Evolutionary conservation across 1,284 basidiomycete species (phyloP), one percentile per base, ranked within the genome.

Genomic region (Retiboletus flavoniger): DNA sequence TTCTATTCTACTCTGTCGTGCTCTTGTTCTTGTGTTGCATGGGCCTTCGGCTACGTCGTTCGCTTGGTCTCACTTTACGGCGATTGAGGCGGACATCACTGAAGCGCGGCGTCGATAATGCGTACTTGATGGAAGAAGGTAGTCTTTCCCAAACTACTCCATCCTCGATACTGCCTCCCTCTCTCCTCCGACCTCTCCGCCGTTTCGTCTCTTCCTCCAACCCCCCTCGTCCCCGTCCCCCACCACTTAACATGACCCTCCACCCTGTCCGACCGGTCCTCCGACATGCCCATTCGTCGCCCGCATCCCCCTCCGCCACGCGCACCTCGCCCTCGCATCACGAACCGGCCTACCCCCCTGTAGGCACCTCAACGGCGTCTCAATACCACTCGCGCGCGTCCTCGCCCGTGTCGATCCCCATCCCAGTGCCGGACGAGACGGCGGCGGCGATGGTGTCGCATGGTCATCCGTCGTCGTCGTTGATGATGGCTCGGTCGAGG

Each of bases 101-200:
- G 49, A 77, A 71, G 57, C 73, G 74, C 42, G 71, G 74, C 40
- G 59, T 70, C 51, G 60, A 72, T 58, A 74, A 80, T 45, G 69
- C 69, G 6, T 80, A 81, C 60, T 67, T 77, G 32, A 74, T 89
- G 74, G 87, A 89, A 63, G 87, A 87, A 69, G 86, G 85, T 2
- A 54, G 28, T 29, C 47, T 64, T 21, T 69, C 71, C 8, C 65
- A 68, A 16, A 54, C 58, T 17, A 58, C 71, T 3, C 72, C 74
- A 17, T 66, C 73, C 5, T 60, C 65, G 31, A 59, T 68, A 8
- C 56, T 69, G 1, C 65, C 65, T 1, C 54, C 58, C 11, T 66
- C 65, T 38, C 74, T 75, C 68, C 52, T 76, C 6, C 70, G 73
- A 48, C 70, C 73, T 17, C 51, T 79, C 35, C 76, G 72, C n/a